phyloP scores from a whole-genome alignment of 2,329 filamentous ascomycete species.

The Colletotrichum shisoi region DNA sequence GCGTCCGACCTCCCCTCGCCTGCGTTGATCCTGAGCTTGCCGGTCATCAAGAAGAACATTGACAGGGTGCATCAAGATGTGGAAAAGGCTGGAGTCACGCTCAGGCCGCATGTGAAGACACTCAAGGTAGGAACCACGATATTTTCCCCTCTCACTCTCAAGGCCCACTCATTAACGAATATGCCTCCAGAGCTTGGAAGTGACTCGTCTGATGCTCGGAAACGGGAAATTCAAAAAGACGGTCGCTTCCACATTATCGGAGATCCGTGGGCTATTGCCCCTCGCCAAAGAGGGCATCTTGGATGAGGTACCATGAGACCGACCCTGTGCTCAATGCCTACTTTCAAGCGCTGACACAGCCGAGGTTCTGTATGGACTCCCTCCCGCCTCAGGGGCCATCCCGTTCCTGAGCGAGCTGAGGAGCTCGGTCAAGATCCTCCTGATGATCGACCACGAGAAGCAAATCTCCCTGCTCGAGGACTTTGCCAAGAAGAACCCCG shows the following conservation, averaged over 20 bases:
- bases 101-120: conserved; percentile 56
- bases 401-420: conserved; percentile 45
- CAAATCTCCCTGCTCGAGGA: conserved; percentile 47
- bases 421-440: conserved; percentile 45
- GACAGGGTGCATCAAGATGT: conserved; percentile 51
- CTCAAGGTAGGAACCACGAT: conserved; percentile 48
- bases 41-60: conserved; percentile 51
- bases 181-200: conserved; percentile 46
- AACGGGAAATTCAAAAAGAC: conserved; percentile 50
- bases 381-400: conserved; percentile 49
- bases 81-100: conserved; percentile 49
- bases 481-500: conserved; percentile 17
- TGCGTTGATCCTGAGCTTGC: conserved; percentile 51
- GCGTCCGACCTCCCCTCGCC: conserved; percentile 51
- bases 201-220: conserved; percentile 53
- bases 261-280: conserved; percentile 51
- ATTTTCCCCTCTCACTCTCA: neutral
- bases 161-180: accelerated
- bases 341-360: neutral
- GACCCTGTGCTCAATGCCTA: too few species aligned
- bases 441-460: conserved; percentile 51
- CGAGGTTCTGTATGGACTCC: conserved; percentile 52
- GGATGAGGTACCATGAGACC: conserved; percentile 33
- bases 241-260: conserved; percentile 52
- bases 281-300: conserved; percentile 49